Evolutionary conservation across 106 monocot species (phyloP), one percentile per base, ranked within the genome.

Genomic region (Alisma plantagoaquatica): DNA sequence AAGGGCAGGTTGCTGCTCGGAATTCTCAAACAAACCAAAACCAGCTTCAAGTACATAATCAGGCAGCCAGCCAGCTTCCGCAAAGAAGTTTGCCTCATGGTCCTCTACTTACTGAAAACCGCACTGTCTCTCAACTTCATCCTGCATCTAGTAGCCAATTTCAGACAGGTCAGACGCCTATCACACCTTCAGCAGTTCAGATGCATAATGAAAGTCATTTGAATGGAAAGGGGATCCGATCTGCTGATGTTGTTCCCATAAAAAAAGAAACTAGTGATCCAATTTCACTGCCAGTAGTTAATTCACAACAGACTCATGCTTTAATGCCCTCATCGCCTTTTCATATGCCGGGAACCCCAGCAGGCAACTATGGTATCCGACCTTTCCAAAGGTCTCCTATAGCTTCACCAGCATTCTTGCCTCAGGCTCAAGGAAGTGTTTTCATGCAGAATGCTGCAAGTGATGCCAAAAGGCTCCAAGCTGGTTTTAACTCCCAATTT

Each of bases 241-340:
- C 56, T 52, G 43, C 53, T 3, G 73, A 67, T 46, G 48, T 43
- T 32, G 47, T 28, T 71, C 56, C 84, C 28, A 48, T 38, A 72
- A 68, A 73, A 59, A 38, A 71, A 71, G 29, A 31, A 16, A 25
- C n/a, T 67, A 9, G 56, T 59, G n/a, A n/a, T n/a, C n/a, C n/a
- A 17, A 47, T 24, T 43, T 57, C 79, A 58, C 35, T 58, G 32
- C 79, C 68, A 59, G 51, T 46, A 49, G 25, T 53, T 46, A 76
- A 62, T 56, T 79, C 69, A 54, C 75, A 61, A 49, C 74, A 70
- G 49, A 79, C 67, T 23, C 73, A 67, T 20, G 18, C 54, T 41
- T 80, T 63, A 47, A 48, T 56, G 46, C 74, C 77, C 49, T 68
- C 69, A 28, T 8, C 87, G 66, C 58, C 86, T 27, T 77, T 75